Percentiles rank a stretch among this genome's conserved stretches.
These are phyloP conservation scores for Acorus gramineus DNA, from an alignment of 106 monocot genomes.

Conservation along the genomic window DNA sequence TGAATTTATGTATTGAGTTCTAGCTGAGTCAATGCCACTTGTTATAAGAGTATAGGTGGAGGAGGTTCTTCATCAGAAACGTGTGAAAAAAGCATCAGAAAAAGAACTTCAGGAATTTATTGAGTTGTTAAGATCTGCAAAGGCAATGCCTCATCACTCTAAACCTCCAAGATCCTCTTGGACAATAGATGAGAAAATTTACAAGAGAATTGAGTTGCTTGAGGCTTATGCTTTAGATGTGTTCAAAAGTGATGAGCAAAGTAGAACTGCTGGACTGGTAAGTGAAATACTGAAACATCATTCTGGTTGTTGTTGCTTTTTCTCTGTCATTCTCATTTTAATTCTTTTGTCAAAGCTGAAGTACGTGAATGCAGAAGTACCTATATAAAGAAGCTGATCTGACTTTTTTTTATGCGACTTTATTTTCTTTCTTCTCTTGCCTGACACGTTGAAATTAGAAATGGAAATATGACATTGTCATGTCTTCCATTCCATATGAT, in stretches of 20 bases:
- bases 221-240: slow-evolving; percentile 78
- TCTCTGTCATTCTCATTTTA: no score
- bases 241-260: slow-evolving; percentile 73
- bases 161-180: slow-evolving; percentile 78
- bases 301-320: no score
- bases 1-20: no score
- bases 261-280: slow-evolving; percentile 68
- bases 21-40: not conserved
- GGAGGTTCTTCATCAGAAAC: slow-evolving; percentile 58
- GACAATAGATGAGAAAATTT: slow-evolving; percentile 42
- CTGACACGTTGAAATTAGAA: no score
- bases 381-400: no score
- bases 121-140: slow-evolving; percentile 50
- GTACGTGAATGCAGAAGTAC: no score
- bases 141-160: slow-evolving; percentile 32
- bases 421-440: no score
- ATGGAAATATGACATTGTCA: no score
- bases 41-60: slow-evolving; percentile 52
- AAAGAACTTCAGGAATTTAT: slow-evolving; percentile 83
- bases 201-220: slow-evolving; percentile 46
- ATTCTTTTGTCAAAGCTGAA: no score
- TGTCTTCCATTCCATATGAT: no score
- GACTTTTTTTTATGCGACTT: no score
- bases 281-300: slow-evolving; percentile 4
- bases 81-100: slow-evolving; percentile 48